Percentiles rank a stretch among this genome's conserved stretches.
These are phyloP conservation scores for Monosporozyma siamensis DNA, from an alignment of 805 yeast genomes.

Conservation along the genomic window DNA sequence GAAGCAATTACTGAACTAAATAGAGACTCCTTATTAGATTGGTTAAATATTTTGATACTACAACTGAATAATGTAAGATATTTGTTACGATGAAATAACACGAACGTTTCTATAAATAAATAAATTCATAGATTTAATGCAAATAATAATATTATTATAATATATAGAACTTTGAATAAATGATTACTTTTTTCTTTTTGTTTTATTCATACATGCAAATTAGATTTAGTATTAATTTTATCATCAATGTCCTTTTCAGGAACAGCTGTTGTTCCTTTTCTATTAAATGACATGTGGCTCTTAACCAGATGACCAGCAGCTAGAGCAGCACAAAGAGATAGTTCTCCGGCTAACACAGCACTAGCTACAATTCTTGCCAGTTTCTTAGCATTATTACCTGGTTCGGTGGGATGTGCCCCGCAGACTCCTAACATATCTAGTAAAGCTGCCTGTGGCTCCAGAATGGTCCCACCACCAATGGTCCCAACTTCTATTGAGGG, in stretches of 20 bases:
- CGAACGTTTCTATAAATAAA: not conserved
- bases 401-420: slow-evolving; percentile 89
- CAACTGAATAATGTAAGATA: slow-evolving; percentile 21
- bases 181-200: not conserved
- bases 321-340: slow-evolving; percentile 87
- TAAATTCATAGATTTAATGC: not conserved
- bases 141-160: no score
- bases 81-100: slow-evolving; percentile 13
- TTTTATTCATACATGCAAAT: no score
- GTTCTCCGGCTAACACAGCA: slow-evolving; percentile 91
- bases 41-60: slow-evolving; percentile 38
- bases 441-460: slow-evolving; percentile 96
- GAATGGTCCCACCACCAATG: slow-evolving; percentile 96
- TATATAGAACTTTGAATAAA: no score
- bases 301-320: slow-evolving; percentile 98
- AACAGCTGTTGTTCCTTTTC: slow-evolving; percentile 38
- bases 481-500: slow-evolving; percentile 99
- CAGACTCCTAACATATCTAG: slow-evolving; percentile 86
- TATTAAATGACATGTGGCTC: slow-evolving; percentile 93
- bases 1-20: slow-evolving; percentile 45
- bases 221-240: no score
- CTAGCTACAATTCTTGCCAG: slow-evolving; percentile 88
- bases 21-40: slow-evolving; percentile 34
- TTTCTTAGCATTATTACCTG: slow-evolving; percentile 92
- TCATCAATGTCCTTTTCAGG: no score